Base-by-base conservation (phyloP, 1,284 basidiomycete species). In the Boletus mariae region DNA sequence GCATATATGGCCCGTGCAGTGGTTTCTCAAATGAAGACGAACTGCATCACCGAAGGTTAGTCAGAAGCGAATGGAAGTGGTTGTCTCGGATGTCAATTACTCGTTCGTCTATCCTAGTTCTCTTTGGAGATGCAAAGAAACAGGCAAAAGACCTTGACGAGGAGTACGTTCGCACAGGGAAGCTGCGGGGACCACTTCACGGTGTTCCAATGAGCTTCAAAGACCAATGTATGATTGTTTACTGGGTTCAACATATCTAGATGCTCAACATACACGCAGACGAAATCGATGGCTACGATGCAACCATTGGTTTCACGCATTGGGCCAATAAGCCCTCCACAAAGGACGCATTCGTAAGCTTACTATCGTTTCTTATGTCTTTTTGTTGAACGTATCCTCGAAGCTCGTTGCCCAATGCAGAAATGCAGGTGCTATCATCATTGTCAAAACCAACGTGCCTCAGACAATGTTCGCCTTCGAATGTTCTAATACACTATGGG, bases 381-480 rank as follows among this genome's bases (percentile, higher is more conserved):
- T 26, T 34, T 15, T 10, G 26, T 38, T 11, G 10, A 6, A n/a
- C 41, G 54, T 17, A 44, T 37, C n/a, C 8, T 28, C 20, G 20
- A 49, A 79, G 78, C 65, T 79, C 11, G 75, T 78, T 9, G 47
- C 71, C 17, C 74, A 70, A 50, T 71, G 82, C 50, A 70, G 73
- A 41, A 68, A 66, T 9, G 79, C 80, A 38, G 81, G 80, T 2
- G 81, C 79, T 6, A 66, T 83, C 31, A 74, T 79, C 5, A 78
- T 87, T 56, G 79, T 75, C 64, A 89, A 90, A 68, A 90, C 85
- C n/a, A 94, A 94, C 65, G 77, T 89, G 17, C 80, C 84, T 3
- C 87, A 94, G 71, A 92, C 90, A 0, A 83, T 95, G 77, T 81
- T 94, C 55, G 81, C 87, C 3, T 94, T 93, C 61, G 93, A 96